These are phyloP conservation scores for Solanum medicagineum DNA, from an alignment of 257 asterid species.

Conservation along the genomic window DNA sequence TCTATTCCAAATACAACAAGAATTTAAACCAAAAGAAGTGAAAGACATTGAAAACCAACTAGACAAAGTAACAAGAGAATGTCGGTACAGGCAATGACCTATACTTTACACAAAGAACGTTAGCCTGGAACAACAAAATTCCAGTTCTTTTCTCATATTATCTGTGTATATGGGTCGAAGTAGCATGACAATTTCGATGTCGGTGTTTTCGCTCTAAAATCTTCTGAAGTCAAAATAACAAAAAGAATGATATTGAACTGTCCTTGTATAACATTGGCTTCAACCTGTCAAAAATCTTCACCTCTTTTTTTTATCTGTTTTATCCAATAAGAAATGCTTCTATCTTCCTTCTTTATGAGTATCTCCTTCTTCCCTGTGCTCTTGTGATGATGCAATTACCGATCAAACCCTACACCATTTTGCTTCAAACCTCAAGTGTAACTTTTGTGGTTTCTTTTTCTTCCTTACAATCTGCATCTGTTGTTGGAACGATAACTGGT, in stretches of 20 bases:
- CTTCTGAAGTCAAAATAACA: not conserved
- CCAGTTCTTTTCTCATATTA: not conserved
- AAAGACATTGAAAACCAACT: not conserved
- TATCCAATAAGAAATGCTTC: not conserved
- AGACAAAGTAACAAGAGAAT: not conserved
- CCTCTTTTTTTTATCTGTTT: not conserved
- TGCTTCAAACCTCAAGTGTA: not conserved
- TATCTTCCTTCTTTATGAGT: not conserved
- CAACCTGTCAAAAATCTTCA: not conserved
- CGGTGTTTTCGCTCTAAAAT: not conserved
- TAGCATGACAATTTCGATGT: not conserved
- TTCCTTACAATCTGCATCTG: not conserved
- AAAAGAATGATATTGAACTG: not conserved
- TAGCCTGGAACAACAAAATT: not conserved
- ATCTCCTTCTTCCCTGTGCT: not conserved
- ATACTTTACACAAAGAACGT: not conserved
- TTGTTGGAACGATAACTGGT: not conserved
- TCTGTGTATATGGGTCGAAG: not conserved
- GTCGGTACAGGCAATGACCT: not conserved
- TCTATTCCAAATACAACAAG: not conserved
- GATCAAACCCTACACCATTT: not conserved
- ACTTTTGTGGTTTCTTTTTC: not conserved
- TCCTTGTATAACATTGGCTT: not conserved
- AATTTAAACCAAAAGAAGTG: not conserved
- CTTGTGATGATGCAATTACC: not conserved